phyloP scores from a whole-genome alignment of 495 filamentous ascomycete species.

The Hypoxylon lienhwacheense region DNA sequence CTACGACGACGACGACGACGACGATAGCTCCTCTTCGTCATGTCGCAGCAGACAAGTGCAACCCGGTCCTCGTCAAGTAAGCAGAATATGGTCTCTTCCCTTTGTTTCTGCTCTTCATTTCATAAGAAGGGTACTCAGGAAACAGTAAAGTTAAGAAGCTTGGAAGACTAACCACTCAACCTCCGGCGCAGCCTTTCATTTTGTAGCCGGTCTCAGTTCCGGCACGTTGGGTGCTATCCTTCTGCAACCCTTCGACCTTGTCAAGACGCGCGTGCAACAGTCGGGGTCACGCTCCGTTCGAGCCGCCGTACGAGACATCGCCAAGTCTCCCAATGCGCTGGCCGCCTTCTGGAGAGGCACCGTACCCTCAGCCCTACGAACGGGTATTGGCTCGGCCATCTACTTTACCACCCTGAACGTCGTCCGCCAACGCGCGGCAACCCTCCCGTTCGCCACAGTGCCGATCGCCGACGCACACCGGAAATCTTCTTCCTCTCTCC shows the following conservation, averaged over 20 bases:
- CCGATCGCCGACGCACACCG: conserved; percentile 24
- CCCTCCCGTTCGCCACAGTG: conserved; percentile 44
- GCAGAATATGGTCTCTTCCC: conserved; percentile 2
- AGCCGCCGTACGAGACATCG: conserved; percentile 71
- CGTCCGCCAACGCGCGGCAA: conserved; percentile 70
- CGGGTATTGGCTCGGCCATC: conserved; percentile 86
- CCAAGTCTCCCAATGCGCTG: conserved; percentile 54
- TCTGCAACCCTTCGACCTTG: conserved; percentile 92
- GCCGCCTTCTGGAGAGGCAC: conserved; percentile 92
- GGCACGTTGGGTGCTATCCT: conserved; percentile 85
- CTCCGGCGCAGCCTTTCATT: conserved; percentile 65
- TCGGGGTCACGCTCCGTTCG: conserved; percentile 65
- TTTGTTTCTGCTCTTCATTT: background rate
- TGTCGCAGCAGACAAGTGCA: conserved; percentile 30
- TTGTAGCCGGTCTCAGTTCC: conserved; percentile 83
- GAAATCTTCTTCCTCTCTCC: conserved; percentile 67
- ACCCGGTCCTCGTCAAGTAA: conserved; percentile 37
- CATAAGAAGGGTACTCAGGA: no score
- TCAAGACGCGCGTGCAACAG: conserved; percentile 95
- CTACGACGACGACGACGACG: no score
- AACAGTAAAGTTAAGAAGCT: no score
- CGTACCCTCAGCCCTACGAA: conserved; percentile 85
- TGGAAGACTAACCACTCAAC: conserved; percentile 4
- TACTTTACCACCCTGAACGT: conserved; percentile 91
- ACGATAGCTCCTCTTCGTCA: conserved; percentile 18